Base-by-base conservation (phyloP, 148 eudicot species). In the Fallopia convolvulus region DNA sequence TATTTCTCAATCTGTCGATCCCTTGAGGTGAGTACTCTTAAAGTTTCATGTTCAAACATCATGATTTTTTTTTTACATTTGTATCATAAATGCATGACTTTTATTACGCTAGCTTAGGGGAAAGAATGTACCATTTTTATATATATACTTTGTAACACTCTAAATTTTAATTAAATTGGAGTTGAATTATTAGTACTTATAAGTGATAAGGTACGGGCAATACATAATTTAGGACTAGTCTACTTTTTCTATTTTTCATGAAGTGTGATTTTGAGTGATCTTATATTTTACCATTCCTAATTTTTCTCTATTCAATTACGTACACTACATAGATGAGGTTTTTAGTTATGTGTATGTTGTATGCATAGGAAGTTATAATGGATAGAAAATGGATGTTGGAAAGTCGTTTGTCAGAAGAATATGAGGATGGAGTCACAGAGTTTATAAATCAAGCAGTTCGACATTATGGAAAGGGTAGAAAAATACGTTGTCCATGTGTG, bases 1-100 rank as follows among this genome's bases (percentile, higher is more conserved):
- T 85, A 87, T 88, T 80, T 84, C 88, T 32, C 89, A 91, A 87
- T 81, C 89, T 56, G 86, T 63, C 75, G 85, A 82, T 73, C 90
- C 89, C 70, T 87, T 90, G 15, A 88, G 95, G 98, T 77, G 12
- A 46, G 6, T 42, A 46, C 50, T 72, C 3, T 41, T 41, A 8
- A 14, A 3, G 15, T 6, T 58, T 75, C 20, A 8, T 58, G n/a
- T 21, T 42, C n/a, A 44, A 9, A 20, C 8, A 32, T 65, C 15
- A 21, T 61, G 14, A 26, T 11, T 3, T 65, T 58, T 65, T 58
- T 58, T 32, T 23, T 36, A 4, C 12, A 11, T 60, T 11, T 60
- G 26, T 60, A 60, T 14, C 5, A 36, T 8, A 13, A 60, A 10
- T 26, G 14, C 8, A 8, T 5, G 8, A 8, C 32, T 60, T 26